A percentile compares a stretch with the other conserved stretches of the same genome.
phyloP scores from a whole-genome alignment of 352 stramenopile genomes.

The Pythium aquatile region DNA sequence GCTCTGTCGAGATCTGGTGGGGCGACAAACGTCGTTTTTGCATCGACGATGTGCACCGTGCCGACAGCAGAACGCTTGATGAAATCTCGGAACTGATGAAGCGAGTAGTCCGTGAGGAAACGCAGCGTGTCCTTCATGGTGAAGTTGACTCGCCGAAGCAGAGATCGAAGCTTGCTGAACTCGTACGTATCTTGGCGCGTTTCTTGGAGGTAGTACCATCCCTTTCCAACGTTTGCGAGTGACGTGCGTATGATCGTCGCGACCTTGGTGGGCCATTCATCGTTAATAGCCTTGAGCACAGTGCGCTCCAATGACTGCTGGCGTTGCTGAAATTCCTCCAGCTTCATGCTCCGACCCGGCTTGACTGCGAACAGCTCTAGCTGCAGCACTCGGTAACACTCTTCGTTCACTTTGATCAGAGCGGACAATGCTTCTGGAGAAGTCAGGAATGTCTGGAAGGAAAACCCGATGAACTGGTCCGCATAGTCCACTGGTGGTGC shows the following conservation, averaged over 20 bases:
- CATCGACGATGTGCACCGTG: slow-evolving; percentile 69
- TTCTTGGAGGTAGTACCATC: slow-evolving; percentile 86
- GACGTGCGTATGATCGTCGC: slow-evolving; percentile 65
- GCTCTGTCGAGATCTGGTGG: slow-evolving; percentile 63
- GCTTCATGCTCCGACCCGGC: slow-evolving; percentile 63
- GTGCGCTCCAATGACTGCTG: slow-evolving; percentile 69
- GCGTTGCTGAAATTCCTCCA: slow-evolving; percentile 85
- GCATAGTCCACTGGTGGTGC: slow-evolving; percentile 76
- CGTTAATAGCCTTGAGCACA: slow-evolving; percentile 76
- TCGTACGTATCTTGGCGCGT: slow-evolving; percentile 85
- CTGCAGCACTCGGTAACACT: slow-evolving; percentile 79
- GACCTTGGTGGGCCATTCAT: slow-evolving; percentile 81
- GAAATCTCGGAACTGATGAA: slow-evolving; percentile 73
- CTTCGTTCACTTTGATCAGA: slow-evolving; percentile 83
- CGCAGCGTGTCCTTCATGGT: slow-evolving; percentile 83
- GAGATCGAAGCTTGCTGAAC: slow-evolving; percentile 79
- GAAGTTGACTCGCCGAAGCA: slow-evolving; percentile 76
- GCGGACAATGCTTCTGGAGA: slow-evolving; percentile 69
- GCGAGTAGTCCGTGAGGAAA: slow-evolving; percentile 66
- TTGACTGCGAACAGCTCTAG: slow-evolving; percentile 83
- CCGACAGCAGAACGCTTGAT: slow-evolving; percentile 53
- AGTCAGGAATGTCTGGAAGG: slow-evolving; percentile 84
- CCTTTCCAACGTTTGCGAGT: slow-evolving; percentile 76
- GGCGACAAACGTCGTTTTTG: slow-evolving; percentile 63
- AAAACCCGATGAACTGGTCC: slow-evolving; percentile 86